Percentiles rank a stretch among this genome's conserved stretches.
phyloP scores from a whole-genome alignment of 176 grass and related monocot species.

The Metroxylon sagu region DNA sequence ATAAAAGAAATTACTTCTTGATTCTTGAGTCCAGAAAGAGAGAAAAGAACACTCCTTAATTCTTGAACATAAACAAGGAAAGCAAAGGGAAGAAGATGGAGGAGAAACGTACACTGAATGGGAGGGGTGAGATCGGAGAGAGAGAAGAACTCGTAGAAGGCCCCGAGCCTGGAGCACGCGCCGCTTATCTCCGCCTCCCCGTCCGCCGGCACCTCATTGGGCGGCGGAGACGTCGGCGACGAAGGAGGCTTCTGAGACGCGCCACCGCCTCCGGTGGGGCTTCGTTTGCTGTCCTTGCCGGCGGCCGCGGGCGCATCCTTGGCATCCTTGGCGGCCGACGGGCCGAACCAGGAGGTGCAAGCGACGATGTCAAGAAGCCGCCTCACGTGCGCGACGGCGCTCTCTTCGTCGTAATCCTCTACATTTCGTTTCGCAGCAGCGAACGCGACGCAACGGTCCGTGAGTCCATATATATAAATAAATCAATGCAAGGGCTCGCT shows the following conservation, averaged over 20 bases:
- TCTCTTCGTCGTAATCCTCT: conserved; percentile 83
- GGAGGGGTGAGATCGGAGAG: conserved; percentile 83
- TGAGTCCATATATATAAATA: not conserved
- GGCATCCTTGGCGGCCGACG: conserved; percentile 10
- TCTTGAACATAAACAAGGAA: not conserved
- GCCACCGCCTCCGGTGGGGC: too few species aligned
- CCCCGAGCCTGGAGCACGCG: conserved; percentile 75
- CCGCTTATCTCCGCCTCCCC: conserved; percentile 84
- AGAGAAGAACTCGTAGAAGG: conserved; percentile 99
- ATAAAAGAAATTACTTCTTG: too few species aligned
- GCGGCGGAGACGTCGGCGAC: conserved; percentile 5
- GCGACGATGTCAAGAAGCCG: conserved; percentile 72
- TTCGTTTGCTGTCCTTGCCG: not conserved
- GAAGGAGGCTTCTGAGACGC: too few species aligned
- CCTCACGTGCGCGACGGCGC: conserved; percentile 56
- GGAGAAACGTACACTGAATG: conserved; percentile 44
- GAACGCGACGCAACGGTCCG: not conserved
- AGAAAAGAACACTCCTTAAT: too few species aligned
- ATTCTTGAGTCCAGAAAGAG: too few species aligned
- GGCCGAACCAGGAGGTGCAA: conserved; percentile 67
- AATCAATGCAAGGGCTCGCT: too few species aligned
- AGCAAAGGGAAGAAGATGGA: not conserved
- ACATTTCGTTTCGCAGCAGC: not conserved
- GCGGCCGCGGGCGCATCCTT: not conserved
- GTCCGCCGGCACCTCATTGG: conserved; percentile 31